Conservation (phyloP, 1,284 basidiomycete species). For the Tilletia horrida region DNA sequence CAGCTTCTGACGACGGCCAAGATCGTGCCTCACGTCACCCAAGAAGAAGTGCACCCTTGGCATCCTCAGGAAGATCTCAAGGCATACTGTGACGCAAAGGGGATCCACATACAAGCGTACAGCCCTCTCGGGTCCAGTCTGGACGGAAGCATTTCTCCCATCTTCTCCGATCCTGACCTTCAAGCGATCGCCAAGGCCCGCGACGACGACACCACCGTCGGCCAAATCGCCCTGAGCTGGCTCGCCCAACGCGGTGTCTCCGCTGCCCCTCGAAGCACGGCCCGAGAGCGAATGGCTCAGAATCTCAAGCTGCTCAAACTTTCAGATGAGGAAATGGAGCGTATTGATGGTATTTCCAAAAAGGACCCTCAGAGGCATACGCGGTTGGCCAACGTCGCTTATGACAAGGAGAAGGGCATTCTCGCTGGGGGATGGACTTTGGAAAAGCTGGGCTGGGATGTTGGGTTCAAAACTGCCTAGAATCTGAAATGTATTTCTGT, state of each 20-base stretch:
- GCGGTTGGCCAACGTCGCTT: slow-evolving; percentile 26
- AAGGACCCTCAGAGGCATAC: slow-evolving; percentile 28
- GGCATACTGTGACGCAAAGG: slow-evolving; percentile 46
- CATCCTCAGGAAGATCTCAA: slow-evolving; percentile 53
- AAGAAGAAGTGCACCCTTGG: slow-evolving; percentile 55
- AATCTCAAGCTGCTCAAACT: slow-evolving; percentile 71
- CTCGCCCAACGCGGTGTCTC: slow-evolving; percentile 65
- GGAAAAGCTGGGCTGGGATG: slow-evolving; percentile 43
- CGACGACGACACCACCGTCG: slow-evolving; percentile 46
- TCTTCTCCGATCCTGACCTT: slow-evolving; percentile 64
- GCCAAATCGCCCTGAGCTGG: slow-evolving; percentile 60
- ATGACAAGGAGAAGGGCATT: slow-evolving; percentile 28
- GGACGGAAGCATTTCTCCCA: slow-evolving; percentile 61
- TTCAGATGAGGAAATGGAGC: slow-evolving; percentile 63
- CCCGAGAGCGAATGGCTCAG: slow-evolving; percentile 69
- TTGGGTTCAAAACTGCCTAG: slow-evolving; percentile 12
- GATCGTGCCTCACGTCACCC: slow-evolving; percentile 54
- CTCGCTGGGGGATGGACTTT: slow-evolving; percentile 30
- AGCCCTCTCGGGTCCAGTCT: slow-evolving; percentile 53
- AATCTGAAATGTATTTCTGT: too few species aligned
- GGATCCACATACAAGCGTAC: slow-evolving; percentile 53
- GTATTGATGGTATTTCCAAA: slow-evolving; percentile 32
- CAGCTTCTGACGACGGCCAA: slow-evolving; percentile 46
- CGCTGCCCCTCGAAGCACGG: slow-evolving; percentile 40
- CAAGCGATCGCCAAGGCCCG: slow-evolving; percentile 51